Percentiles rank a stretch among this genome's conserved stretches.
phyloP scores from a whole-genome alignment of 2,329 filamentous ascomycete genomes.

The Podosphaera aphanis region DNA sequence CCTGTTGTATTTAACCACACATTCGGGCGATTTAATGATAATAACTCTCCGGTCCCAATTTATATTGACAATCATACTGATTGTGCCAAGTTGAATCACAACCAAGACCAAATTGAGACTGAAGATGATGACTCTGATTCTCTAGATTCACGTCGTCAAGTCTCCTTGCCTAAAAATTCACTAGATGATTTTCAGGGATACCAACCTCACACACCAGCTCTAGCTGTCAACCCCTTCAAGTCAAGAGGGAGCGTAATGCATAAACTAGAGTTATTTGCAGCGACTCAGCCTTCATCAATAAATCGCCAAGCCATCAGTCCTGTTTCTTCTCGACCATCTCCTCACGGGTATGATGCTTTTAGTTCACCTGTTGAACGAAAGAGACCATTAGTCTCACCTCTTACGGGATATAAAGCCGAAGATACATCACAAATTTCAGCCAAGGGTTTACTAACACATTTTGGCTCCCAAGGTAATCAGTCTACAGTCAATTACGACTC shows the following conservation, averaged over 20 bases:
- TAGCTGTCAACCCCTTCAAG: slow-evolving; percentile 13
- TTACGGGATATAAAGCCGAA: slow-evolving; percentile 2
- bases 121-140: slow-evolving; percentile 1
- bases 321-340: slow-evolving; percentile 14
- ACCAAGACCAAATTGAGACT: neutral
- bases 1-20: neutral
- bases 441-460: slow-evolving; percentile 4
- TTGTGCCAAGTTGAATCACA: neutral
- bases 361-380: slow-evolving; percentile 7
- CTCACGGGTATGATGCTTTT: slow-evolving; percentile 9
- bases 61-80: neutral
- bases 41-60: neutral
- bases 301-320: slow-evolving; percentile 8
- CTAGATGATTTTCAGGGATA: neutral
- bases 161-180: neutral
- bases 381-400: slow-evolving; percentile 8
- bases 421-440: slow-evolving; percentile 5
- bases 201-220: slow-evolving; percentile 14
- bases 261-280: slow-evolving; percentile 12
- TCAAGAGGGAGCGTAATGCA: slow-evolving; percentile 14
- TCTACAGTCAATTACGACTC: neutral
- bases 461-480: slow-evolving; percentile 2
- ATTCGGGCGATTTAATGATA: slow-evolving; percentile 2
- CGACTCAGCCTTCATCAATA: slow-evolving; percentile 14
- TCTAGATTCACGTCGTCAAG: neutral